Evolutionary conservation across 257 asterid genomes (phyloP).

Genomic region (Agastache rugosa): DNA sequence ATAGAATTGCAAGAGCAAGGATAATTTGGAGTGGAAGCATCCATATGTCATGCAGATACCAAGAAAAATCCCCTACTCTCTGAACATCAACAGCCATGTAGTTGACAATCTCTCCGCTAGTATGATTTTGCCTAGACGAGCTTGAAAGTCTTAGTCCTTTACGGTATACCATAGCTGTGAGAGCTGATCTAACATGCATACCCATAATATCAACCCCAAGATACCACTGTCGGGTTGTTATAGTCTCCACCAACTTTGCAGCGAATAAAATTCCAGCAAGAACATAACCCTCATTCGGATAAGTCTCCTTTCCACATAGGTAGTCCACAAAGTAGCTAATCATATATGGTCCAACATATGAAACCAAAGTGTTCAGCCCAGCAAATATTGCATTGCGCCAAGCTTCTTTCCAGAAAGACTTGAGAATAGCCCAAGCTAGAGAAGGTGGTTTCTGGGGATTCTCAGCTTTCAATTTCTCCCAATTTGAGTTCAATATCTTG

Average conservation of each 20-base stretch:
- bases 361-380: conserved; percentile 71
- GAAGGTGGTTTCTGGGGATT: conserved; percentile 66
- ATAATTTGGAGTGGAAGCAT: conserved; percentile 58
- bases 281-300: conserved; percentile 73
- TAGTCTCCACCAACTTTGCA: conserved; percentile 79
- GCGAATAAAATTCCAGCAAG: conserved; percentile 79
- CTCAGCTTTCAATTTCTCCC: conserved; percentile 83
- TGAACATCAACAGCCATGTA: conserved; percentile 67
- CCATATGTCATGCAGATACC: conserved; percentile 64
- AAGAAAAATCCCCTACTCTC: conserved; percentile 59
- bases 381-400: conserved; percentile 84
- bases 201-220: conserved; percentile 93
- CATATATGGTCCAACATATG: conserved; percentile 90
- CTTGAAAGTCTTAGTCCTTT: conserved; percentile 59
- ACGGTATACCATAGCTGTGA: conserved; percentile 89
- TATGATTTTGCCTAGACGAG: conserved; percentile 53
- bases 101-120: conserved; percentile 63
- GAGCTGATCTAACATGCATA: conserved; percentile 93
- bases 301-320: conserved; percentile 69
- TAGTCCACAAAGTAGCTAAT: conserved; percentile 89
- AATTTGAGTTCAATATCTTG: conserved; percentile 70
- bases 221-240: conserved; percentile 86
- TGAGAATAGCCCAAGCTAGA: conserved; percentile 87
- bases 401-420: conserved; percentile 85
- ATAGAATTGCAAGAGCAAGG: conserved; percentile 57